Evolutionary conservation across 768 basidiomycete species (phyloP), one percentile per base, ranked within the genome.

Genomic region (Pseudohyphozyma bogoriensis): DNA sequence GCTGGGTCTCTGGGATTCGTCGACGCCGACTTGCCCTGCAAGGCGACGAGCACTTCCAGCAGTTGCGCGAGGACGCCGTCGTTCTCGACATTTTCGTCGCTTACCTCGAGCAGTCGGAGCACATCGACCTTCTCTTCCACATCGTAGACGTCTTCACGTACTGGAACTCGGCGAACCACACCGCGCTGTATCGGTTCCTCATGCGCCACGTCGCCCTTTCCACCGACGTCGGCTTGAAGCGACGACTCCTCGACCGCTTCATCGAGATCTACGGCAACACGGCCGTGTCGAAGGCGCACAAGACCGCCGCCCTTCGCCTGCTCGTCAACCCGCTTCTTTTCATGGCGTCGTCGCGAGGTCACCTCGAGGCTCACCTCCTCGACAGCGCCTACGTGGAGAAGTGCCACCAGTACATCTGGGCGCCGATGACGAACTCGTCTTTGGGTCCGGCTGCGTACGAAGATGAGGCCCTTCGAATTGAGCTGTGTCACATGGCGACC

Each of bases 401-500:
- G 63, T 75, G 93, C 24, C 83, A 88, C 71, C 79, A 78, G 51
- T 79, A 82, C 42, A 81, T 96, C 49, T 95, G 92, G 92, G 80
- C 82, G 62, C 85, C 85, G 0, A 82, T 87, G 73, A 80, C 81
- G 15, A 81, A 83, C 26, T 75, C 77, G 5, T 67, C 75, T 36
- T 72, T 47, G 26, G 62, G 61, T 16, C 29, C 54, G 28, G 66
- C 58, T 24, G 49, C 66, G 9, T 56, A 63, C 66, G 73, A 47
- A 82, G 89, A 92, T 59, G 93, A 97, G 70, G 79, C 82, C 64
- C 86, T 92, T 73, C 85, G 85, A 68, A 87, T 96, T 60, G 95
- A 97, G 73, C 79, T 95, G 22, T 78, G 96, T 42, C 85, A 92
- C 68, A 76, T 97, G 70, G 90, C 92, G 8, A 89, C 86, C 0